phyloP scores from a whole-genome alignment of 2,329 filamentous ascomycete species.

The Penicillium griseofulvum region DNA sequence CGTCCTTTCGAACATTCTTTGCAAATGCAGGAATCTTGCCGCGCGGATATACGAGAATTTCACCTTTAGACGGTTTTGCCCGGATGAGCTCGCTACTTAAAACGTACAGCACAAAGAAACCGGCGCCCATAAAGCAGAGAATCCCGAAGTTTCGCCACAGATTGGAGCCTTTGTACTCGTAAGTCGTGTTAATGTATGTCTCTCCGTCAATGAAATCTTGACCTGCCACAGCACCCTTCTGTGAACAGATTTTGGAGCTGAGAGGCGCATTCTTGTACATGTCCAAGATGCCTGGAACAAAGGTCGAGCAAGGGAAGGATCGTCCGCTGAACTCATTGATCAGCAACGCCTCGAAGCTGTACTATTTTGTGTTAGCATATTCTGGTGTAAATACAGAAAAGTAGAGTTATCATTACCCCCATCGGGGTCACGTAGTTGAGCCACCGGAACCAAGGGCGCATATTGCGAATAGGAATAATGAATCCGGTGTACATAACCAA shows the following conservation, averaged over 20 bases:
- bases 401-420: constrained; percentile 39
- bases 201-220: constrained; percentile 57
- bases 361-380: constrained; percentile 36
- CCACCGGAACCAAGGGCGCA: constrained; percentile 80
- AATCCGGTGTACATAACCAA: constrained; percentile 52
- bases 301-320: constrained; percentile 53
- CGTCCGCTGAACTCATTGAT: constrained; percentile 75
- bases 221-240: constrained; percentile 58
- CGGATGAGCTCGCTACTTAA: constrained; percentile 58
- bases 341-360: constrained; percentile 78
- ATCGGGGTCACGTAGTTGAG: constrained; percentile 78
- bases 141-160: constrained; percentile 69
- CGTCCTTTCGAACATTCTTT: constrained; percentile 25
- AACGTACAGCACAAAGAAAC: constrained; percentile 61
- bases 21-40: constrained; percentile 58
- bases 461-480: constrained; percentile 53
- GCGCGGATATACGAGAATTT: constrained; percentile 69
- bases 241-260: constrained; percentile 54
- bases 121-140: constrained; percentile 59
- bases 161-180: constrained; percentile 56
- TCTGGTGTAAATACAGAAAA: not conserved
- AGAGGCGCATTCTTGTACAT: constrained; percentile 40
- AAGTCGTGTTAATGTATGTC: constrained; percentile 54
- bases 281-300: constrained; percentile 42
- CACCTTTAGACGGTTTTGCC: constrained; percentile 69